A percentile compares a stretch with the other conserved stretches of the same genome.
These are phyloP conservation scores for Micractinium conductrix DNA, from an alignment of 139 green algal species.

Conservation along the genomic window DNA sequence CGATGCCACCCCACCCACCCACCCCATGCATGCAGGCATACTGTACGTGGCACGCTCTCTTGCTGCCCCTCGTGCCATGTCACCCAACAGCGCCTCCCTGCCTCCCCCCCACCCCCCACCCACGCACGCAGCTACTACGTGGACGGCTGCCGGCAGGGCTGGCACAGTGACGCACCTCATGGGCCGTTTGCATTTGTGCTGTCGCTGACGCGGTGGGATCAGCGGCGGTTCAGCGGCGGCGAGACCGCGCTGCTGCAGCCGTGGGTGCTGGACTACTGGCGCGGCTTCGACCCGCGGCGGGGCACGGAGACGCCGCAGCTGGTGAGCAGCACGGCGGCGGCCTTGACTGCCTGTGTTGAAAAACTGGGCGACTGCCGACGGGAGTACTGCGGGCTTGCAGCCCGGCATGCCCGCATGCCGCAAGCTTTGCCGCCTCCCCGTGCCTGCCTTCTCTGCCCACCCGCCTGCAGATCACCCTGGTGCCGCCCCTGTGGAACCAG, in stretches of 20 bases:
- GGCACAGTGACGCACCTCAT: neutral
- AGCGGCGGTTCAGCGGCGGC: conserved; percentile 67
- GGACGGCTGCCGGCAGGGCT: conserved; percentile 51
- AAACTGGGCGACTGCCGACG: too few species aligned
- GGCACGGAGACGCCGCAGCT: conserved; percentile 74
- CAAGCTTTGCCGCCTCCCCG: too few species aligned
- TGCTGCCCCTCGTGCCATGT: too few species aligned
- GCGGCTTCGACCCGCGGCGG: conserved; percentile 46
- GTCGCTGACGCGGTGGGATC: conserved; percentile 74
- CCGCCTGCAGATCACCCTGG: conserved; percentile 40
- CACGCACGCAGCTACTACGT: conserved; percentile 74
- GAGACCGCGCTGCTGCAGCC: conserved; percentile 69
- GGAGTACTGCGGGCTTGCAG: too few species aligned
- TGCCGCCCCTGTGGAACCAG: conserved; percentile 64
- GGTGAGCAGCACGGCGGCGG: too few species aligned
- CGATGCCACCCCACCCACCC: too few species aligned
- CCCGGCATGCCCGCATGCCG: too few species aligned
- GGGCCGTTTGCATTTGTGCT: conserved; percentile 83
- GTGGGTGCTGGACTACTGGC: conserved; percentile 74
- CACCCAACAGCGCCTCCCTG: too few species aligned
- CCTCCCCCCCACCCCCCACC: too few species aligned
- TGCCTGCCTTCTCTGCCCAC: too few species aligned
- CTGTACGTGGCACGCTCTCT: neutral
- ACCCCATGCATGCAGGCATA: too few species aligned
- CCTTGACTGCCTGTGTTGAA: too few species aligned